A percentile compares a stretch with the other conserved stretches of the same genome.
These are phyloP conservation scores for Ehretia macrophylla DNA, from an alignment of 257 asterid species.

Conservation along the genomic window DNA sequence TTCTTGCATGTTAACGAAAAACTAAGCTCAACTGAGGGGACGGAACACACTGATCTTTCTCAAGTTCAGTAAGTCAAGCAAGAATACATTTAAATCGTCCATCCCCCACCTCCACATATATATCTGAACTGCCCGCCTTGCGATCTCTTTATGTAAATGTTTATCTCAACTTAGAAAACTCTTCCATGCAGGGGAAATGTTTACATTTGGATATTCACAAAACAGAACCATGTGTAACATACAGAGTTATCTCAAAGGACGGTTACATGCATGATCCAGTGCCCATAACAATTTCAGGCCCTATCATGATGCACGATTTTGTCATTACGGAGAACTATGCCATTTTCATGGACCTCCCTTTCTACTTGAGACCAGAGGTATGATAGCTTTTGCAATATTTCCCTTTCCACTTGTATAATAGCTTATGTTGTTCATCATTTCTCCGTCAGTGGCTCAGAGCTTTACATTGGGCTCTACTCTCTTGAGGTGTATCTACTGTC, in stretches of 20 bases:
- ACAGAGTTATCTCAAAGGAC: conserved; percentile 86
- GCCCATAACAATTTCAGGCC: conserved; percentile 70
- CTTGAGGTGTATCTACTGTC: too few species aligned
- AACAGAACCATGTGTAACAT: conserved; percentile 73
- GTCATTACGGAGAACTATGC: conserved; percentile 98
- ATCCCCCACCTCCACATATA: too few species aligned
- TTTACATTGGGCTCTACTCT: too few species aligned
- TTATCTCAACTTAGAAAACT: background rate
- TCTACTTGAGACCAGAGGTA: conserved; percentile 83
- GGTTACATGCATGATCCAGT: conserved; percentile 92
- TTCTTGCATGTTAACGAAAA: background rate
- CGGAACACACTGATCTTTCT: too few species aligned
- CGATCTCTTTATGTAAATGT: too few species aligned
- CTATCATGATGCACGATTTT: conserved; percentile 96
- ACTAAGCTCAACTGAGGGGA: background rate
- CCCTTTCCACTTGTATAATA: too few species aligned
- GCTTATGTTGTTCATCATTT: too few species aligned
- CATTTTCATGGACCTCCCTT: conserved; percentile 86
- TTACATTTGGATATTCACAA: conserved; percentile 85
- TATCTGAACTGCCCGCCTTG: too few species aligned
- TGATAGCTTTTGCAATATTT: conserved; percentile 8
- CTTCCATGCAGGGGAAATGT: conserved; percentile 76
- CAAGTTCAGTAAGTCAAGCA: too few species aligned
- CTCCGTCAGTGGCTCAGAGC: too few species aligned
- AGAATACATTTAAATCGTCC: too few species aligned